Conservation (phyloP, 169 alveolate species). For the Babesia gibsoni region DNA sequence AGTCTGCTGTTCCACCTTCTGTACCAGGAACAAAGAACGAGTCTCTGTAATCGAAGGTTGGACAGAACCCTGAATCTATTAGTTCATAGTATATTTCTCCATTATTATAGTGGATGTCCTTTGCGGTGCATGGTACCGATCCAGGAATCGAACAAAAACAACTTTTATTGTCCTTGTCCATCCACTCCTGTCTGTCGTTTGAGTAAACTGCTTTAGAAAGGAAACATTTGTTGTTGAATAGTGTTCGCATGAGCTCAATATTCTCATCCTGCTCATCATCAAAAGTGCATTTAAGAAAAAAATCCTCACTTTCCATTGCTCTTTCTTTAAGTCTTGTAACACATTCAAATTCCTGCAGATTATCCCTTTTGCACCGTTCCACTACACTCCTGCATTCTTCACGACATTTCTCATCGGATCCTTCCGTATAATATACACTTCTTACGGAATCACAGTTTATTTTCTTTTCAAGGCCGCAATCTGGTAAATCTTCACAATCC, state of each 20-base stretch:
- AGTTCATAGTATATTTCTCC: constrained; percentile 14
- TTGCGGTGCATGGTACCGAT: constrained; percentile 54
- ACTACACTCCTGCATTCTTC: constrained; percentile 16
- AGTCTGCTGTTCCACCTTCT: constrained; percentile 8
- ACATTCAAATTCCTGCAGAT: not conserved
- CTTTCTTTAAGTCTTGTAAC: constrained; percentile 16
- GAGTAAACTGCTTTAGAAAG: constrained; percentile 28
- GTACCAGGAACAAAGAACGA: not conserved
- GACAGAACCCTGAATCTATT: constrained; percentile 49
- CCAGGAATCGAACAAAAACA: constrained; percentile 41
- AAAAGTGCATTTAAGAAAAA: constrained; percentile 37
- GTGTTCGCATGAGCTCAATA: not conserved
- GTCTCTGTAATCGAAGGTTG: constrained; percentile 13
- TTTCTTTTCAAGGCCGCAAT: not conserved
- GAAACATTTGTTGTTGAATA: constrained; percentile 41
- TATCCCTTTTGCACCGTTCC: constrained; percentile 8
- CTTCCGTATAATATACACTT: constrained; percentile 5
- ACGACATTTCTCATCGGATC: constrained; percentile 1
- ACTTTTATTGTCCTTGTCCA: constrained; percentile 9
- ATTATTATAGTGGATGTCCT: constrained; percentile 15
- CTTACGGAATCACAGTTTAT: constrained; percentile 14
- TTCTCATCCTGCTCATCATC: constrained; percentile 3
- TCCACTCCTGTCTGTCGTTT: constrained; percentile 17
- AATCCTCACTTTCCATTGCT: not conserved
- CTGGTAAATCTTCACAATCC: not conserved